Evolutionary conservation across 768 basidiomycete genomes (phyloP).

Genomic region (Wakefieldia striispora): DNA sequence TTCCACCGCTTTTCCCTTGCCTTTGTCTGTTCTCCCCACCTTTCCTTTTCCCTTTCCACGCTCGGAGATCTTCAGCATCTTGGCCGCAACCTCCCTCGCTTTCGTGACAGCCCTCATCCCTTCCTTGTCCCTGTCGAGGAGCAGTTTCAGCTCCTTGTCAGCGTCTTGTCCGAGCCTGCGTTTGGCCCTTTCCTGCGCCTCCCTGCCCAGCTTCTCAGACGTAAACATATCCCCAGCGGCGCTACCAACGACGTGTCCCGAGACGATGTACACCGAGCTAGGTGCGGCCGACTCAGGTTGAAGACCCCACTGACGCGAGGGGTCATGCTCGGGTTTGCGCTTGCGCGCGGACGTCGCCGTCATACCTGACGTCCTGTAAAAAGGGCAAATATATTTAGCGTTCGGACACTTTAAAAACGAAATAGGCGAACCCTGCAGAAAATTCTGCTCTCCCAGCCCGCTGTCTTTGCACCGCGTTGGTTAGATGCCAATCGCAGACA

Average conservation of each 20-base stretch:
- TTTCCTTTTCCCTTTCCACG: conserved; percentile 16
- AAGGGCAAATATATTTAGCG: neutral
- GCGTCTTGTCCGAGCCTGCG: conserved; percentile 57
- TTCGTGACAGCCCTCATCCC: conserved; percentile 64
- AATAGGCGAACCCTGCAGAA: conserved; percentile 59
- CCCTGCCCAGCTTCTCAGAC: conserved; percentile 73
- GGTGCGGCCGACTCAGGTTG: conserved; percentile 45
- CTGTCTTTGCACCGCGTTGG: conserved; percentile 70
- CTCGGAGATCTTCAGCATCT: conserved; percentile 23
- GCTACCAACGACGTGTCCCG: conserved; percentile 70
- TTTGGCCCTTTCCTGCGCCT: conserved; percentile 74
- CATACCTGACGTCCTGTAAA: conserved; percentile 71
- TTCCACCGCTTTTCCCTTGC: conserved; percentile 8
- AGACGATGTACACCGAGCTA: conserved; percentile 73
- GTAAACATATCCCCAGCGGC: conserved; percentile 44
- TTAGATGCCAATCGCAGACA: conserved; percentile 91
- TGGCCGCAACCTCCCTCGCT: conserved; percentile 49
- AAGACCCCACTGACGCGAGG: conserved; percentile 73
- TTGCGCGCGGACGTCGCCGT: conserved; percentile 42
- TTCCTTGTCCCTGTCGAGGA: conserved; percentile 64
- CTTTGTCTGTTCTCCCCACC: conserved; percentile 13
- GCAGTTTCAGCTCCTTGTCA: conserved; percentile 56
- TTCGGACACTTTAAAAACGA: neutral
- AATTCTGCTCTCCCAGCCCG: conserved; percentile 86
- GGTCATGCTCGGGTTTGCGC: conserved; percentile 61